Percentiles rank a stretch among this genome's conserved stretches.
Conservation (phyloP, 106 monocot genomes). For the Dendrobium nobile region DNA sequence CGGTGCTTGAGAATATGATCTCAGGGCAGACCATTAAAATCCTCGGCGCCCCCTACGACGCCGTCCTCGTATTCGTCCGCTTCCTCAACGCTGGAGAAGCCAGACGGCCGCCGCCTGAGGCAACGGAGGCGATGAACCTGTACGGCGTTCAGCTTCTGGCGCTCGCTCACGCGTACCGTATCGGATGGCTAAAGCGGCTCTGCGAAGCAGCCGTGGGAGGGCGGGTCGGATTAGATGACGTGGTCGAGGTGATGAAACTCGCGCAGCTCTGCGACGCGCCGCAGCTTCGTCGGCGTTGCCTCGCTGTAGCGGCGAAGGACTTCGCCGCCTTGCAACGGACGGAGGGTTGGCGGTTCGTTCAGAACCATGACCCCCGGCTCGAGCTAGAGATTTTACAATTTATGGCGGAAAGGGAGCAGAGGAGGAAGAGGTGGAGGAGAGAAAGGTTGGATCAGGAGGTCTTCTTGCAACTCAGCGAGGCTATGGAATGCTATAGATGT, state of each 20-base stretch:
- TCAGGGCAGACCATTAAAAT: constrained; percentile 29
- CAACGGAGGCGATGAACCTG: constrained; percentile 20
- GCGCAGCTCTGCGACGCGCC: constrained; percentile 62
- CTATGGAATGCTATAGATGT: constrained; percentile 73
- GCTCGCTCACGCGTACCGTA: constrained; percentile 47
- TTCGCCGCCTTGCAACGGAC: constrained; percentile 48
- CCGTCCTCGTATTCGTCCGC: constrained; percentile 56
- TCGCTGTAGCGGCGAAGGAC: constrained; percentile 40
- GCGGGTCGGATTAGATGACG: constrained; percentile 20
- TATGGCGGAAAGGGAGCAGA: constrained; percentile 48
- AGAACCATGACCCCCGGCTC: constrained; percentile 49
- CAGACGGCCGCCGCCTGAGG: background rate
- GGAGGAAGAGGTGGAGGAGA: constrained; percentile 45
- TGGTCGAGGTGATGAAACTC: constrained; percentile 37
- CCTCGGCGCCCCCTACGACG: constrained; percentile 59
- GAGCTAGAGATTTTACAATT: constrained; percentile 63
- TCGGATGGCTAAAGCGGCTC: constrained; percentile 44
- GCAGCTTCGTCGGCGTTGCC: constrained; percentile 43
- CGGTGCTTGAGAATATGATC: constrained; percentile 62
- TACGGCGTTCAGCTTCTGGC: constrained; percentile 45
- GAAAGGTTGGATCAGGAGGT: constrained; percentile 39
- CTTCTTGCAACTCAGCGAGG: constrained; percentile 48
- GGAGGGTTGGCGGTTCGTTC: constrained; percentile 60
- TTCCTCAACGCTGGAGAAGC: constrained; percentile 37
- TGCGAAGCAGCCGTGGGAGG: constrained; percentile 30